phyloP scores from a whole-genome alignment of 169 alveolate species.

The Plasmodium knowlesi region DNA sequence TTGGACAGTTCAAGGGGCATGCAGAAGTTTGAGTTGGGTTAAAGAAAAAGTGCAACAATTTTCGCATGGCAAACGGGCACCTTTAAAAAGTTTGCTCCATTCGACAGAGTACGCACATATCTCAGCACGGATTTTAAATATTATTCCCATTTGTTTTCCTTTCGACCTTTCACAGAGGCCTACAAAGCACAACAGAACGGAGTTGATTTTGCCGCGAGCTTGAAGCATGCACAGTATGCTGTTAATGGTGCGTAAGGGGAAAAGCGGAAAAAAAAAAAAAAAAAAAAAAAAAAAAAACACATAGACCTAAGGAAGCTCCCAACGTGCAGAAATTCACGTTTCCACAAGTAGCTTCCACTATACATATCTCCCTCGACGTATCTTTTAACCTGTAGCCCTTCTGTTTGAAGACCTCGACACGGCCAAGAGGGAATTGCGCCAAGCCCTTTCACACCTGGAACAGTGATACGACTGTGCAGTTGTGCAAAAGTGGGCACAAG shows the following conservation, averaged over 20 bases:
- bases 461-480: neutral
- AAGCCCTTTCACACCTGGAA: conserved; percentile 49
- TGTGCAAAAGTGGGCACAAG: neutral
- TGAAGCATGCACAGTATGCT: conserved; percentile 75
- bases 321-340: neutral
- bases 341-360: neutral
- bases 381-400: conserved; percentile 20
- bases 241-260: conserved; percentile 43
- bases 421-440: conserved; percentile 33
- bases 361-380: neutral
- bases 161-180: neutral
- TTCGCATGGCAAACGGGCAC: neutral
- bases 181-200: neutral
- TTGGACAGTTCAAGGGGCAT: neutral
- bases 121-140: neutral
- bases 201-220: conserved; percentile 34
- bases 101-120: neutral
- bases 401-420: conserved; percentile 66
- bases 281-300: neutral
- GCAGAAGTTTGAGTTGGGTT: neutral
- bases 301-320: neutral
- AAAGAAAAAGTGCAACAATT: neutral
- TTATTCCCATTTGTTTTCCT: neutral
- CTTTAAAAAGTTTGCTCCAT: neutral
- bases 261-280: neutral